A percentile compares a stretch with the other conserved stretches of the same genome.
Evolutionary conservation across 306 rosid genomes (phyloP).

Genomic region (Fagus sylvatica): DNA sequence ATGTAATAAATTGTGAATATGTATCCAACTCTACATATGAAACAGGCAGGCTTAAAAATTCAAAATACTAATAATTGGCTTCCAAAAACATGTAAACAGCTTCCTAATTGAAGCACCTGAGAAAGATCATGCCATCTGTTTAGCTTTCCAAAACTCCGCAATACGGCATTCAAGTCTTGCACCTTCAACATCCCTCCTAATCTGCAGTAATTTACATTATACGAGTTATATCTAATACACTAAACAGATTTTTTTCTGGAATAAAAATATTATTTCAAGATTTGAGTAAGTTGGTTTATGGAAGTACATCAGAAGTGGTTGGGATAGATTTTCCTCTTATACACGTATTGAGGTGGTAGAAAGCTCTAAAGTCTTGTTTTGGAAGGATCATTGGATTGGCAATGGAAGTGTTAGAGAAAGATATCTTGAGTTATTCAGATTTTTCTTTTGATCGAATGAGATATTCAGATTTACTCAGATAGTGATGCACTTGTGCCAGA

Average conservation of each 20-base stretch:
- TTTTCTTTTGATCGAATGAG: too few relatives aligned
- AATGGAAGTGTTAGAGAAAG: too few relatives aligned
- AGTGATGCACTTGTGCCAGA: too few relatives aligned
- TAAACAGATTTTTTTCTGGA: not conserved
- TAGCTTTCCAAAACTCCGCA: conserved; percentile 58
- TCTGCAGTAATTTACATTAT: conserved; percentile 34
- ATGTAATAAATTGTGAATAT: not conserved
- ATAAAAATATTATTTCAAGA: not conserved
- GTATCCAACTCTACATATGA: not conserved
- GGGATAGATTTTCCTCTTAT: too few relatives aligned
- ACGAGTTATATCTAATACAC: not conserved
- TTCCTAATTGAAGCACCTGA: conserved; percentile 49
- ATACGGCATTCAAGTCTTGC: conserved; percentile 72
- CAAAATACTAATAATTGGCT: not conserved
- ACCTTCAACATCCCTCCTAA: conserved; percentile 57
- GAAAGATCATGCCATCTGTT: conserved; percentile 58
- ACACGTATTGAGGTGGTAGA: too few relatives aligned
- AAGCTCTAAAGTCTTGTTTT: too few relatives aligned
- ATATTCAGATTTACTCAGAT: too few relatives aligned
- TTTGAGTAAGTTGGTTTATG: not conserved
- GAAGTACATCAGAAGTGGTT: too few relatives aligned
- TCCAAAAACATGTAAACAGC: not conserved
- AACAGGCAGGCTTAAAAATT: not conserved
- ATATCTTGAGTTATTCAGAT: too few relatives aligned
- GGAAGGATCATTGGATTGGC: too few relatives aligned